Evolutionary conservation across 345 rosid species (phyloP), one percentile per base, ranked within the genome.

Genomic region (Fremontodendron californicum): DNA sequence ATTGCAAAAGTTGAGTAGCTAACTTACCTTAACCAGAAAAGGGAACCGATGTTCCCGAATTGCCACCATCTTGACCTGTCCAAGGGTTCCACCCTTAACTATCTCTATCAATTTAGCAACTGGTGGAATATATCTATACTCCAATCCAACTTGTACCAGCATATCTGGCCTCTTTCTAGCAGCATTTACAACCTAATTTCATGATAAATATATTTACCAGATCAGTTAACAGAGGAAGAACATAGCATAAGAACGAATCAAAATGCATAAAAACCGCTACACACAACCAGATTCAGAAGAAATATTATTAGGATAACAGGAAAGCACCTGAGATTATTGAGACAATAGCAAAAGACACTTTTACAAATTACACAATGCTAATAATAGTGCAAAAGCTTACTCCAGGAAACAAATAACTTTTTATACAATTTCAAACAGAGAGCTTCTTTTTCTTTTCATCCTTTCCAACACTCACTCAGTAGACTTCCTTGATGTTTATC

Each of bases 81-180:
- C 98, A 55, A 95, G 85, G 27, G 88, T 79, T 80, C 92, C 90
- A 48, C 84, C 78, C 80, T 88, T 89, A 4, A 95, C 99, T 77
- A 86, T 83, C 57, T 91, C 88, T 46, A 93, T 91, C 79, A 95
- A 81, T 86, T 95, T 91, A 77, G 98, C 99, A 40, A 95, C 91
- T 0, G 99, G 97, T 1, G 99, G 98, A 94, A 93, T 95, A 82
- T 93, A 95, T 54, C 97, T 85, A 33, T 95, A 95, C 79, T 95
- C 99, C 78, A 93, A 76, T 63, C 99, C 99, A 70, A 95, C 99
- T 78, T 95, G 98, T 46, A 95, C 96, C 68, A 95, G 85, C 86
- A 93, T 85, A 67, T 93, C 98, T 18, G 91, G 81, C 84, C 98
- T 89, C 82, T 76, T 89, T 79, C 81, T 91, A 18, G 96, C 94